Base-by-base conservation (phyloP, 345 rosid species). In the Arabis alpina region DNA sequence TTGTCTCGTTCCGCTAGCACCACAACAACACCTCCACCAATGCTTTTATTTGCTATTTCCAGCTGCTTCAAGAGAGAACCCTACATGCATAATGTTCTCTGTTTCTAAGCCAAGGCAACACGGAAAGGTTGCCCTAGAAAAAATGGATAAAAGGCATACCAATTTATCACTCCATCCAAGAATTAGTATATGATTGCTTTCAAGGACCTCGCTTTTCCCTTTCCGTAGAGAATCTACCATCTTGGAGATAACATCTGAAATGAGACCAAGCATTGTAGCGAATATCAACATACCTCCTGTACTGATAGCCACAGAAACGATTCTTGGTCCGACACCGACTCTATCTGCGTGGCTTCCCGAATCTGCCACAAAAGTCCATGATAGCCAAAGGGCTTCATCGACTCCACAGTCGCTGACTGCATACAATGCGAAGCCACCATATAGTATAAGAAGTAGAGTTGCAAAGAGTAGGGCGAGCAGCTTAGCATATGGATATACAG, bases 151-250 rank as follows among this genome's bases (percentile, higher is more conserved):
- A 64, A 59, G 32, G 14, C 32, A 72, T 80, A 92, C 98, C 96
- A 92, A 79, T 83, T 90, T 92, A 79, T 90, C 93, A 45, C 93
- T 92, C 98, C 98, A 92, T 54, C 98, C 98, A 76, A 92, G 94
- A 84, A 92, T 82, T 50, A 92, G 80, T 63, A 84, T 79, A 71
- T 92, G 95, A 73, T 84, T 85, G 68, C 86, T 90, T 74, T 92
- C 98, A 63, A 92, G 89, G 62, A 92, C 98, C 84, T 92, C 95
- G 36, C 98, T 92, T 76, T 87, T 90, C 66, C 98, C 98, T 79
- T 92, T 92, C 70, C 90, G 69, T 68, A 90, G 55, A 8, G 96
- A 92, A 88, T 92, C 98, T 25, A 92, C 95, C 85, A 88, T 92
- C 81, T 92, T 95, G 13, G 98, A 84, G 71, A 92, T 90, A 47